Evolutionary conservation across 371 early-diverging fungal species (phyloP).

Genomic region (Circinella umbellata): DNA sequence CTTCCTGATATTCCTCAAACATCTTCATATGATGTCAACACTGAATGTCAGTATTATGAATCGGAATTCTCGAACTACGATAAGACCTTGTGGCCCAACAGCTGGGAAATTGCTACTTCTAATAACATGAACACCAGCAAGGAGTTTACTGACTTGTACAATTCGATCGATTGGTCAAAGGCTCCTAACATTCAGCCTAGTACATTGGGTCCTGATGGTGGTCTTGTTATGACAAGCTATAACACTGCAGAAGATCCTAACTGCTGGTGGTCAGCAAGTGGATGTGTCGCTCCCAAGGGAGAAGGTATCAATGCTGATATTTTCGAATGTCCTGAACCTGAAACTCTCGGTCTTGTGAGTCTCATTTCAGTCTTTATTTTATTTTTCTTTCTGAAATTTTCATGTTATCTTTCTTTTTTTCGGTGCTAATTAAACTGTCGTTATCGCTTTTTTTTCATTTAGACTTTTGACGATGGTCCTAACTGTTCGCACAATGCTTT

Average conservation of each 20-base stretch:
- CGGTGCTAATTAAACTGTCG: too few relatives aligned
- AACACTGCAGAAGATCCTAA: conserved; percentile 41
- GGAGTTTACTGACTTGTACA: conserved; percentile 33
- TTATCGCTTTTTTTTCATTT: neutral
- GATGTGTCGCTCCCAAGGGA: conserved; percentile 42
- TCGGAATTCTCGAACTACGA: conserved; percentile 18
- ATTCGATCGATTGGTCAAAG: conserved; percentile 49
- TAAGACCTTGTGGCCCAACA: conserved; percentile 28
- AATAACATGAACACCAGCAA: conserved; percentile 37
- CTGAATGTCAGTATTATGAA: conserved; percentile 26
- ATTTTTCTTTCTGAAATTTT: neutral
- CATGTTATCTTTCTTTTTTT: neutral
- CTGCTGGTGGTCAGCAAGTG: conserved; percentile 53
- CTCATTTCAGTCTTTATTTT: neutral
- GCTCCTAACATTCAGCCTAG: conserved; percentile 40
- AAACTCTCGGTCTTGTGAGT: conserved; percentile 45
- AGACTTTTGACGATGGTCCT: conserved; percentile 56
- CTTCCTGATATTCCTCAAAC: conserved; percentile 52
- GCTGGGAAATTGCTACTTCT: conserved; percentile 36
- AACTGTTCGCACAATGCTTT: conserved; percentile 59
- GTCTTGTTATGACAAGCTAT: conserved; percentile 29
- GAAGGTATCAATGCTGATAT: conserved; percentile 44
- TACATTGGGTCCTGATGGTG: conserved; percentile 23
- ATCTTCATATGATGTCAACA: conserved; percentile 22
- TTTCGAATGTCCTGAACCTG: conserved; percentile 43